These are phyloP conservation scores for Scheffersomyces parashehatae DNA, from an alignment of 1,139 yeast genomes.

Conservation along the genomic window DNA sequence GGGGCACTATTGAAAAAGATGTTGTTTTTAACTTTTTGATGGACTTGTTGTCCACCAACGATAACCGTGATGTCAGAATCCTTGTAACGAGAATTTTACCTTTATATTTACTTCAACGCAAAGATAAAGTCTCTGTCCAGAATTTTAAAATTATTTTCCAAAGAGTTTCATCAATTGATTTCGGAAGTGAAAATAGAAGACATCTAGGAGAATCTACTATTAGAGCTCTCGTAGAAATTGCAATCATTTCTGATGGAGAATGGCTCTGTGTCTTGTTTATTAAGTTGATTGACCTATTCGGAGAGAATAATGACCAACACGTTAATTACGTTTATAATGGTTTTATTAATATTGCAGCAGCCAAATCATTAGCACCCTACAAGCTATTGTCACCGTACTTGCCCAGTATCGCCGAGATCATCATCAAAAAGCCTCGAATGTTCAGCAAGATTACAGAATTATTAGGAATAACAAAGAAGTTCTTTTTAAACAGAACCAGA, in stretches of 20 bases:
- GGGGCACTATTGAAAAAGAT: slow-evolving; percentile 17
- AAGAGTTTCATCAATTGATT: slow-evolving; percentile 36
- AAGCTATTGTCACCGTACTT: slow-evolving; percentile 77
- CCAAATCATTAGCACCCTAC: slow-evolving; percentile 56
- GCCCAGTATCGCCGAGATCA: slow-evolving; percentile 67
- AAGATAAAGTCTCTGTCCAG: slow-evolving; percentile 31
- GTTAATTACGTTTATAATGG: slow-evolving; percentile 65
- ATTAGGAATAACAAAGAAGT: slow-evolving; percentile 59
- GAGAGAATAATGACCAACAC: slow-evolving; percentile 60
- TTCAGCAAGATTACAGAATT: slow-evolving; percentile 63
- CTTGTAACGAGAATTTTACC: slow-evolving; percentile 51
- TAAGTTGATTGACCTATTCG: slow-evolving; percentile 59
- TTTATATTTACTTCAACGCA: slow-evolving; percentile 37
- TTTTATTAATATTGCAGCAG: slow-evolving; percentile 47
- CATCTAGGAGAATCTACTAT: slow-evolving; percentile 66
- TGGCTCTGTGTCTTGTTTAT: slow-evolving; percentile 60
- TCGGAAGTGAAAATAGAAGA: slow-evolving; percentile 21
- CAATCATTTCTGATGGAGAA: slow-evolving; percentile 60
- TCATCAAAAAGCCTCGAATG: slow-evolving; percentile 62
- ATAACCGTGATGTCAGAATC: slow-evolving; percentile 54
- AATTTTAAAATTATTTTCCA: slow-evolving; percentile 40
- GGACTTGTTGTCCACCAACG: slow-evolving; percentile 20
- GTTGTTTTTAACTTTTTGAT: slow-evolving; percentile 24
- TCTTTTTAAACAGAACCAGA: slow-evolving; percentile 68
- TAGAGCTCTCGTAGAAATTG: slow-evolving; percentile 60